Conservation (phyloP, 306 rosid genomes). For the Cucurbita pepo region DNA sequence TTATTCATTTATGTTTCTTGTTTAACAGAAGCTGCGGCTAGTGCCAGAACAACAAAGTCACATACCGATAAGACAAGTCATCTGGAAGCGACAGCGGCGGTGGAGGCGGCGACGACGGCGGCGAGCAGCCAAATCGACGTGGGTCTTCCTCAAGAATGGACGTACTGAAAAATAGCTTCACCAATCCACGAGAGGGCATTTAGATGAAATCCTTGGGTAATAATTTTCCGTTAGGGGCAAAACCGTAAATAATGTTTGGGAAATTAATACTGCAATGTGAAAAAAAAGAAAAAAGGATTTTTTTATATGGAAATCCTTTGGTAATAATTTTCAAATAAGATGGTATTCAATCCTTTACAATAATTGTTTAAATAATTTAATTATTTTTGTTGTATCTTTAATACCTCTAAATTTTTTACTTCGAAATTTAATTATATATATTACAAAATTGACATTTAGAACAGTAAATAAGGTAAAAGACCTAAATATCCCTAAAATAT, state of each 20-base stretch:
- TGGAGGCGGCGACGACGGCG: constrained; percentile 6
- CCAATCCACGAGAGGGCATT: background rate
- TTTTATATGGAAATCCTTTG: background rate
- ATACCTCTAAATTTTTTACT: too few relatives aligned
- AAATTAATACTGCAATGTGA: background rate
- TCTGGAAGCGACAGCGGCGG: background rate
- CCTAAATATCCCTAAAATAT: too few relatives aligned
- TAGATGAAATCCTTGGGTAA: too few relatives aligned
- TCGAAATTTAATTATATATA: background rate
- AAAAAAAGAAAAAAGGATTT: background rate
- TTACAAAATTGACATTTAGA: too few relatives aligned
- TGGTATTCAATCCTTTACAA: background rate
- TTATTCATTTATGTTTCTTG: too few relatives aligned
- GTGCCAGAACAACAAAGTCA: constrained; percentile 19
- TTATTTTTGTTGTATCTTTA: background rate
- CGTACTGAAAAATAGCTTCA: constrained; percentile 29
- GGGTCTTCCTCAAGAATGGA: constrained; percentile 77
- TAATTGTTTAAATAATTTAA: background rate
- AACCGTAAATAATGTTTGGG: background rate
- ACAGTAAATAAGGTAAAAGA: too few relatives aligned
- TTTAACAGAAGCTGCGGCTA: constrained; percentile 18
- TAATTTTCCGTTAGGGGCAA: background rate
- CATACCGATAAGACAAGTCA: constrained; percentile 24
- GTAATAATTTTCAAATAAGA: background rate
- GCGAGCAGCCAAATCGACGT: constrained; percentile 24